Evolutionary conservation across 2,329 filamentous ascomycete species (phyloP).

Genomic region (Ophiostoma populinum): DNA sequence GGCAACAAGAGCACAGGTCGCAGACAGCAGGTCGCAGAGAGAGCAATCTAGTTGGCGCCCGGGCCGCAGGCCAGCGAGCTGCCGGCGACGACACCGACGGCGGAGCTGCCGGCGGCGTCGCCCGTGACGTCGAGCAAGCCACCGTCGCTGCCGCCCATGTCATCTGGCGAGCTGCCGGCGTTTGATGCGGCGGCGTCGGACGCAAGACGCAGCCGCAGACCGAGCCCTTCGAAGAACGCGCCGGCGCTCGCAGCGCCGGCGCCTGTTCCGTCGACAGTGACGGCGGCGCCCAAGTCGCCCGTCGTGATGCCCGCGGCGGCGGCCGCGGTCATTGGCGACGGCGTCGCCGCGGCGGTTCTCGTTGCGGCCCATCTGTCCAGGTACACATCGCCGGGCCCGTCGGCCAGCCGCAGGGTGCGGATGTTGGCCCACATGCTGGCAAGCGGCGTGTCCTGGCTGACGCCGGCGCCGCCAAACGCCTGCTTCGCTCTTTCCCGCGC

Average conservation of each 20-base stretch:
- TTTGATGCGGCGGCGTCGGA: not conserved
- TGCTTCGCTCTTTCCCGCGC: constrained; percentile 64
- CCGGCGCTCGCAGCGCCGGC: constrained; percentile 13
- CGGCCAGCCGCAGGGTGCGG: constrained; percentile 68
- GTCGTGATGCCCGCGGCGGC: not conserved
- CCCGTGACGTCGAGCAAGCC: not conserved
- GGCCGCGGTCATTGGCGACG: constrained; percentile 32
- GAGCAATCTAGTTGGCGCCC: no score
- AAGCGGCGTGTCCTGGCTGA: constrained; percentile 87
- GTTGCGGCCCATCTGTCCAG: constrained; percentile 60
- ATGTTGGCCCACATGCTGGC: constrained; percentile 68
- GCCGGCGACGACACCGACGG: no score
- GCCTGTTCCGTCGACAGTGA: constrained; percentile 18
- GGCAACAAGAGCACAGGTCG: no score
- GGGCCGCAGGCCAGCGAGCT: constrained; percentile 21
- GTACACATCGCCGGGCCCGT: constrained; percentile 95
- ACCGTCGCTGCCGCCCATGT: constrained; percentile 2
- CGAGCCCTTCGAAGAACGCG: not conserved
- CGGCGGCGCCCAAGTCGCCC: constrained; percentile 12
- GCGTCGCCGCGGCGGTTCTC: constrained; percentile 55
- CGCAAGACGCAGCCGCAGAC: constrained; percentile 1
- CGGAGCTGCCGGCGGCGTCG: no score
- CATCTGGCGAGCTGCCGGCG: not conserved
- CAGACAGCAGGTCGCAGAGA: no score
- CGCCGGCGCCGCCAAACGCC: constrained; percentile 76